Evolutionary conservation across 2,329 filamentous ascomycete genomes (phyloP).

Genomic region (Penicillium sp.): DNA sequence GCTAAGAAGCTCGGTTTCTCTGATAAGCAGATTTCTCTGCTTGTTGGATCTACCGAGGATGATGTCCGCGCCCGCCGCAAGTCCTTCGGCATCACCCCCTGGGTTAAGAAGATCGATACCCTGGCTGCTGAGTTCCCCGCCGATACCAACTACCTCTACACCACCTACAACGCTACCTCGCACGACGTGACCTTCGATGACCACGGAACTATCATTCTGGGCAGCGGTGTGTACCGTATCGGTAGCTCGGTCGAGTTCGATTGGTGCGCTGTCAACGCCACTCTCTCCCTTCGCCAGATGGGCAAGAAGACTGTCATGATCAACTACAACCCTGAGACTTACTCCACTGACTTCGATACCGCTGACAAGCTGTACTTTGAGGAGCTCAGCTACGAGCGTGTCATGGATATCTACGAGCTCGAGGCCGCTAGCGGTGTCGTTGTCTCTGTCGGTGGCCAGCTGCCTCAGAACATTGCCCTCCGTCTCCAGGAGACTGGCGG

Average conservation of each 20-base stretch:
- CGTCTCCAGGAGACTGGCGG: conserved; percentile 86
- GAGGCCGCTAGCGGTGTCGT: conserved; percentile 82
- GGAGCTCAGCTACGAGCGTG: conserved; percentile 91
- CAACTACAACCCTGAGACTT: conserved; percentile 84
- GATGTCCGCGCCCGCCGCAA: conserved; percentile 81
- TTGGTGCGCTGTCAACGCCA: conserved; percentile 93
- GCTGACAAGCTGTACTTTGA: conserved; percentile 95
- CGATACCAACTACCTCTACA: conserved; percentile 93
- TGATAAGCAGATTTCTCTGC: conserved; percentile 86
- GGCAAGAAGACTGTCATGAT: conserved; percentile 98
- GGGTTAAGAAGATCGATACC: conserved; percentile 98
- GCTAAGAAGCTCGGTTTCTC: conserved; percentile 98
- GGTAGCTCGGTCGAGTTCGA: conserved; percentile 98
- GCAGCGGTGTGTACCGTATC: conserved; percentile 95
- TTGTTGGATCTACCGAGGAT: conserved; percentile 81
- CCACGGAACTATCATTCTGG: conserved; percentile 82
- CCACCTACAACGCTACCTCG: conserved; percentile 91
- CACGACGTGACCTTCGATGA: conserved; percentile 95
- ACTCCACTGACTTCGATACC: conserved; percentile 77
- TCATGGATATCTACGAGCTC: conserved; percentile 98
- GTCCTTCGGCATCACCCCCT: conserved; percentile 84
- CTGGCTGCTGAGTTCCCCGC: conserved; percentile 95
- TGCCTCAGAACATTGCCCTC: conserved; percentile 95
- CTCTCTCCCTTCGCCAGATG: conserved; percentile 74
- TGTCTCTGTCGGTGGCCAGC: conserved; percentile 91